Evolutionary conservation across 148 eudicot genomes (phyloP).

Genomic region (Heliosperma pusillum): DNA sequence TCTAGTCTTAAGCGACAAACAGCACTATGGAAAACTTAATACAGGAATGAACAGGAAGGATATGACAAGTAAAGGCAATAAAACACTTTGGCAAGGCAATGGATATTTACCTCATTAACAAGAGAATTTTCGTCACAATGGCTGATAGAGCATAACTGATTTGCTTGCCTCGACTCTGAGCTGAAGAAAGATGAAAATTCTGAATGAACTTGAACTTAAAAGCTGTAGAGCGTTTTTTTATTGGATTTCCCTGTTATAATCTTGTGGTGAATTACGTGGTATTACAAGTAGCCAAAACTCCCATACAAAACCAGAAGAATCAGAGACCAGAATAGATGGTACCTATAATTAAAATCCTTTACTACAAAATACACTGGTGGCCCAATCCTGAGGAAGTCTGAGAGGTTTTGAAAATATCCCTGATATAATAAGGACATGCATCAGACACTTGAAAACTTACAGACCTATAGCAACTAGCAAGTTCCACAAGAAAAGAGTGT

Average conservation of each 20-base stretch:
- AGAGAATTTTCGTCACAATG: constrained; percentile 93
- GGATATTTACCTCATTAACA: constrained; percentile 72
- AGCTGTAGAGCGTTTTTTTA: background rate
- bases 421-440: constrained; percentile 29
- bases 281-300: background rate
- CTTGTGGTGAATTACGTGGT: background rate
- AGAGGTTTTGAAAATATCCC: constrained; percentile 77
- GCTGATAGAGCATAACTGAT: constrained; percentile 90
- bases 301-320: background rate
- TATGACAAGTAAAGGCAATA: background rate
- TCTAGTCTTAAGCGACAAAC: constrained; percentile 3
- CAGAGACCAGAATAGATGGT: constrained; percentile 13
- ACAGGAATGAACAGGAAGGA: background rate
- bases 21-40: background rate
- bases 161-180: constrained; percentile 87
- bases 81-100: background rate
- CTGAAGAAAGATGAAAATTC: constrained; percentile 37
- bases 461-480: background rate
- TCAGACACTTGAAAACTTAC: constrained; percentile 10
- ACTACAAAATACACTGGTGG: constrained; percentile 94
- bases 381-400: constrained; percentile 80
- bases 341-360: constrained; percentile 83
- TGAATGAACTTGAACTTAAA: background rate
- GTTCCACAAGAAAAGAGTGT: background rate
- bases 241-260: background rate